Base-by-base conservation (phyloP, 192 early-diverging fungal species). In the Linnemannia elongata region DNA sequence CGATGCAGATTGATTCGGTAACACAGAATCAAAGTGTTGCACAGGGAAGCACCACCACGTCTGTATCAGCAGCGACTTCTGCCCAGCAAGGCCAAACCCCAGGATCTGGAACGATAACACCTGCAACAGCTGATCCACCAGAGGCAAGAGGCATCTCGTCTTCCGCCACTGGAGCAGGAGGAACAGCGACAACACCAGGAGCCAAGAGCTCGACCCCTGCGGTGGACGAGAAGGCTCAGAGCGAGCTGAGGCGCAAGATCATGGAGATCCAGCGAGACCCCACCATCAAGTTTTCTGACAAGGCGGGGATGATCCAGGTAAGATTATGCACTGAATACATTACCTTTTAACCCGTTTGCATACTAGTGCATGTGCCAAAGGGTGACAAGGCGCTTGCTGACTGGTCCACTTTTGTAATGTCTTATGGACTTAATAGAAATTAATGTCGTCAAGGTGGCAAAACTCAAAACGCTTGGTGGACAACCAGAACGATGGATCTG, bases 241-340 rank as follows among this genome's bases (percentile, higher is more conserved):
- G 74, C 20, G 78, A 93, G 49, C 77, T 96, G 69, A 78, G 95
- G 39, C 89, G 91, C 45, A 93, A 91, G 77, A 96, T 96, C 71
- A 88, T 94, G 57, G 88, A 82, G 10, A 96, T 96, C 75, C 95
- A 95, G 69, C 49, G 76, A 44, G 91, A 96, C 68, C 74, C 80
- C 30, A 33, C 66, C 18, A 83, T 95, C 18, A 72, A 83, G n/a
- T 83, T 92, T 70, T 83, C 84, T 33, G 92, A 94, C 49, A 96
- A 96, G 79, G 93, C 95, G 9, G 90, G 90, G 78, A 83, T 89
- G 78, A 95, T 96, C 35, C 96, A 96, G 91, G 94, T 93, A 66
- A 66, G 60, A 33, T 15, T 33, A 30, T 71, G 20, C 38, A 24
- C 22, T n/a, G 17, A 6, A 60, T 27, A 60, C n/a, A n/a, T 60